Percentiles rank a stretch among this genome's conserved stretches.
Conservation (phyloP, 2,329 filamentous ascomycete species). For the Ramichloridium luteum region DNA sequence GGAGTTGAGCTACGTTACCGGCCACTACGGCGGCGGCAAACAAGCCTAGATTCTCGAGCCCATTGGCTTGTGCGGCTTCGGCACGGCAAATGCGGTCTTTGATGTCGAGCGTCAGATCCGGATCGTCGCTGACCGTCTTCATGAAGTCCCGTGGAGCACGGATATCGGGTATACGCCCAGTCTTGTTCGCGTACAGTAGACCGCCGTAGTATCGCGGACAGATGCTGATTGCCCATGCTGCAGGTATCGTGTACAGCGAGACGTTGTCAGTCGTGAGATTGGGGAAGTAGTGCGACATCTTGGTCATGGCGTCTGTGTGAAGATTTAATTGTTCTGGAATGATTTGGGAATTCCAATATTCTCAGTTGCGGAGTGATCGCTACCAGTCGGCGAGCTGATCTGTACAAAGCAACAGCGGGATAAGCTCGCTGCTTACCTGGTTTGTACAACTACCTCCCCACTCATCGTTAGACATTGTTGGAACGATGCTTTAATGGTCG, state of each 20-base stretch:
- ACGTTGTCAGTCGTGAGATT: conserved; percentile 16
- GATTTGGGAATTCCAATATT: too few species aligned
- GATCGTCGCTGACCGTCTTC: conserved; percentile 16
- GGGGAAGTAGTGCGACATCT: conserved; percentile 14
- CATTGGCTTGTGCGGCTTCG: conserved; percentile 28
- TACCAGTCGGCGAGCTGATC: too few species aligned
- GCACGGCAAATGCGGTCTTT: conserved; percentile 25
- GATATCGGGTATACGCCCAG: conserved; percentile 17
- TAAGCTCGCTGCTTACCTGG: too few species aligned
- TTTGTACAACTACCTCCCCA: too few species aligned
- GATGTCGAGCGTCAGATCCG: conserved; percentile 23
- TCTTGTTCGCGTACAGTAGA: conserved; percentile 9
- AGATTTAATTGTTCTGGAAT: too few species aligned
- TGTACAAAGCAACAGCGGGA: too few species aligned
- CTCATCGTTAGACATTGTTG: too few species aligned
- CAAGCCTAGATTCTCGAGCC: conserved; percentile 29
- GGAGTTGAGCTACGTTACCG: conserved; percentile 26
- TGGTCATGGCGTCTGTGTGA: conserved; percentile 3
- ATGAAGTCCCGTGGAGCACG: conserved; percentile 21
- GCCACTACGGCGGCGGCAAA: conserved; percentile 29
- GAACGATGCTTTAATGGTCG: too few species aligned
- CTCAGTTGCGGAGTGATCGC: too few species aligned
- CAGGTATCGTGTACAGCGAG: conserved; percentile 20
- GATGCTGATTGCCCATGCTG: conserved; percentile 24
- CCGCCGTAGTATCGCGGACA: conserved; percentile 25